Conservation (phyloP, 345 rosid genomes). For the Eucalyptus tenuipes region DNA sequence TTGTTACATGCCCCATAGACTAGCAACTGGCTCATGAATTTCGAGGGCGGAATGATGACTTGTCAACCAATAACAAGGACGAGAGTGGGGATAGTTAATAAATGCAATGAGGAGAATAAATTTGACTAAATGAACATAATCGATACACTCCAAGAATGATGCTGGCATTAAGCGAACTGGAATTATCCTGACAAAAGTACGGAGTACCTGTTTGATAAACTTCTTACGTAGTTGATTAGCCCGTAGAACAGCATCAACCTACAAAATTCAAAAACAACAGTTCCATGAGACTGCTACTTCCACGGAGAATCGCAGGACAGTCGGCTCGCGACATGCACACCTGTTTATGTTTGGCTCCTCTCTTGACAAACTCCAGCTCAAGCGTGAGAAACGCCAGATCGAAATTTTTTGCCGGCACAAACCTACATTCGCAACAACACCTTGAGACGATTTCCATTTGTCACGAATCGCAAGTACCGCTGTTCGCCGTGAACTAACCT, state of each 20-base stretch:
- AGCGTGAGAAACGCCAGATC: slow-evolving; percentile 63
- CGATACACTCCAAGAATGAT: not conserved
- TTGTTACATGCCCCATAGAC: not conserved
- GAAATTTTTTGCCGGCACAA: slow-evolving; percentile 61
- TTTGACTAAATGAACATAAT: not conserved
- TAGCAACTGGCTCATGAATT: not conserved
- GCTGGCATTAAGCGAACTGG: not conserved
- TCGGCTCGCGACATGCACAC: slow-evolving; percentile 9
- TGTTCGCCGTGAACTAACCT: slow-evolving; percentile 14
- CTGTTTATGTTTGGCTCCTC: slow-evolving; percentile 78
- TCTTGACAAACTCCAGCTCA: slow-evolving; percentile 87
- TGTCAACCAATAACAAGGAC: not conserved
- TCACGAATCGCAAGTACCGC: not conserved
- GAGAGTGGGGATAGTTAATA: not conserved
- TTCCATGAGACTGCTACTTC: not conserved
- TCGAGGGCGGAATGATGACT: not conserved
- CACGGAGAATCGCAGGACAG: not conserved
- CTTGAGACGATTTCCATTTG: not conserved
- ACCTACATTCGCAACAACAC: slow-evolving; percentile 20
- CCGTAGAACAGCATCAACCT: slow-evolving; percentile 88
- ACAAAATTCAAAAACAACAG: not conserved
- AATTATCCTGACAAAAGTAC: not conserved
- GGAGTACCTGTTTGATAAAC: slow-evolving; percentile 59
- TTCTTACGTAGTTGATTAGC: slow-evolving; percentile 69
- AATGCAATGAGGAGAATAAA: not conserved